Conservation (phyloP, 2,329 filamentous ascomycete species). For the Gyromitra esculenta region DNA sequence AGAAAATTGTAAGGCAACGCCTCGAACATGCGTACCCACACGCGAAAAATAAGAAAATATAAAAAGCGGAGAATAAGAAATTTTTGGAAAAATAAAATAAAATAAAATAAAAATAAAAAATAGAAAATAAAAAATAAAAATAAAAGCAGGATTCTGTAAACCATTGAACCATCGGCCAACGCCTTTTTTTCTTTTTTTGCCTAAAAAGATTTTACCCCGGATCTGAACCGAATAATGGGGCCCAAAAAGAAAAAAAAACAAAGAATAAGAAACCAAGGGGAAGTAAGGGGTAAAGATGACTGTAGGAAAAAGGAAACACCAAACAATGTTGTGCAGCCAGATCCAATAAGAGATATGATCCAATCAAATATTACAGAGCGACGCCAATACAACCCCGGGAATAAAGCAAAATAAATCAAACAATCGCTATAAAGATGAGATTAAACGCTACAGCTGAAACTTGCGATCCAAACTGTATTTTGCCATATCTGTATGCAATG, state of each 20-base stretch:
- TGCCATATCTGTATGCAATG: constrained; percentile 54
- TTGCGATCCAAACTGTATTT: constrained; percentile 55
- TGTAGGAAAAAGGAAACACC: constrained; percentile 54
- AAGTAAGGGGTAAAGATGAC: constrained; percentile 54
- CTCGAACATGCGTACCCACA: constrained; percentile 53
- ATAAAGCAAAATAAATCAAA: constrained; percentile 49
- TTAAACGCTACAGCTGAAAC: constrained; percentile 49
- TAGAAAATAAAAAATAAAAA: constrained; percentile 55
- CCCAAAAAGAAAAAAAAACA: constrained; percentile 49
- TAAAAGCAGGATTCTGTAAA: constrained; percentile 51
- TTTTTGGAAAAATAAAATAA: constrained; percentile 56
- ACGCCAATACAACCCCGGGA: constrained; percentile 50
- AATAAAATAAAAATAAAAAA: constrained; percentile 54
- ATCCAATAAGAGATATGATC: constrained; percentile 51
- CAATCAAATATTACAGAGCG: constrained; percentile 53
- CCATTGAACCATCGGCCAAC: constrained; percentile 52
- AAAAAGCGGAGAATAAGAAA: constrained; percentile 56
- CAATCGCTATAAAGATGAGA: constrained; percentile 44
- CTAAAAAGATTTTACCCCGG: constrained; percentile 52
- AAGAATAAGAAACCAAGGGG: constrained; percentile 56
- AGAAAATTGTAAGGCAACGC: constrained; percentile 43
- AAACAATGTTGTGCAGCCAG: constrained; percentile 50
- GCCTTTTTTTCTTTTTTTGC: constrained; percentile 53
- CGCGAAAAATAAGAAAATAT: constrained; percentile 57
- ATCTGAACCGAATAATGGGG: constrained; percentile 50